phyloP scores from a whole-genome alignment of 169 alveolate genomes.

The Perkinsus chesapeaki region DNA sequence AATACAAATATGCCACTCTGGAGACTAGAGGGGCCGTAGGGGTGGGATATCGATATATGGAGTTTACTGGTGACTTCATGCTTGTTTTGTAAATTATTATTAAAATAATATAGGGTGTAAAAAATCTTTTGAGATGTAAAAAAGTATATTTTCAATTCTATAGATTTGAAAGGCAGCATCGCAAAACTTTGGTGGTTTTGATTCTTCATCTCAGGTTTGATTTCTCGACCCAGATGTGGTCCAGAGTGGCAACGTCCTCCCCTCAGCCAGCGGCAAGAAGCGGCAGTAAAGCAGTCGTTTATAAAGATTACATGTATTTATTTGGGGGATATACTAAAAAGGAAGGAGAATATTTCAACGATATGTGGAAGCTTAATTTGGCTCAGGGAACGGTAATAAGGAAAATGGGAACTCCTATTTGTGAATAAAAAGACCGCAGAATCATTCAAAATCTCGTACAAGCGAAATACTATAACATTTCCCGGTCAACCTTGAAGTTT shows the following conservation, averaged over 20 bases:
- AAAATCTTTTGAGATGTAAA: too few species aligned
- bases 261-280: conserved; percentile 56
- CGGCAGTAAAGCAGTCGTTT: conserved; percentile 56
- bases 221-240: not conserved
- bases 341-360: conserved; percentile 62
- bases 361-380: conserved; percentile 17
- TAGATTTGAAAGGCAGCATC: too few species aligned
- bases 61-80: too few species aligned
- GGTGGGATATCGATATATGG: too few species aligned
- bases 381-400: not conserved
- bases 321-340: conserved; percentile 75
- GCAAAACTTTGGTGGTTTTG: too few species aligned
- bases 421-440: too few species aligned
- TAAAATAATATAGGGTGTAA: too few species aligned
- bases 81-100: too few species aligned
- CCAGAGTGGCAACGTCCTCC: conserved; percentile 2
- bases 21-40: too few species aligned
- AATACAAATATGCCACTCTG: too few species aligned
- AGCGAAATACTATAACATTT: not conserved
- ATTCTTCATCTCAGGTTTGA: not conserved
- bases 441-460: conserved; percentile 11
- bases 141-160: too few species aligned
- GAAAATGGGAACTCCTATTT: not conserved
- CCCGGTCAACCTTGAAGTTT: too few species aligned
- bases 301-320: conserved; percentile 42